Base-by-base conservation (phyloP, 106 monocot genomes). In the Iris macrosiphon region DNA sequence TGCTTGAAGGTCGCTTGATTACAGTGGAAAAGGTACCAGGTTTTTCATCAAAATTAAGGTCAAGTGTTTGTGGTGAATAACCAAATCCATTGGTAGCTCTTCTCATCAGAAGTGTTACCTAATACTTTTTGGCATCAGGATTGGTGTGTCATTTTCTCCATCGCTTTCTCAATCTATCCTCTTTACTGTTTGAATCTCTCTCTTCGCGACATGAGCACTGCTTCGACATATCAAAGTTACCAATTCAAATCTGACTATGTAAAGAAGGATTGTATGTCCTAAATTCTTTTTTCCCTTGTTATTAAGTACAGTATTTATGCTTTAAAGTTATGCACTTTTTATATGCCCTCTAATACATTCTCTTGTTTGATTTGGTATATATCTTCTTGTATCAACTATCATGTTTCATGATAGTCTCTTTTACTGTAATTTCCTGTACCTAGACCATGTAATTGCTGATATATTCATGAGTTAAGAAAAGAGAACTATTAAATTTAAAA, bases 1-100 rank as follows among this genome's bases (percentile, higher is more conserved):
- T 84, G 38, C 68, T 93, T 28, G 83, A 87, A 75, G 87, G 87
- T 7, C 83, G 83, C 17, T 59, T 87, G 26, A 80, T 93, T 56
- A 78, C 77, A n/a, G 80, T 93, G 7, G 80, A 93, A 60, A 93
- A 81, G 87, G 93, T 93, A 63, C 8, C 12, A 15, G 4, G 18
- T 66, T 29, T 29, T 34, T 7, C 26, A 6, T 49, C 31, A 57
- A n/a, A 16, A n/a, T 3, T 20, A n/a, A 16, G 7, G 4, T 45
- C n/a, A 4, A 29, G 50, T 32, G 15, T 4, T 21, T 43, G 14
- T 31, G n/a, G 19, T 20, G 40, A 29, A 16, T 42, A 25, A 42
- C 13, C 12, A 33, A 22, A 23, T 47, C 48, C 22, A 16, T 20
- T 4, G 31, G 2, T 45, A 21, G 18, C 10, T 53, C 23, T 71